phyloP scores from a whole-genome alignment of 345 rosid genomes.

The Microthlaspi erraticum region DNA sequence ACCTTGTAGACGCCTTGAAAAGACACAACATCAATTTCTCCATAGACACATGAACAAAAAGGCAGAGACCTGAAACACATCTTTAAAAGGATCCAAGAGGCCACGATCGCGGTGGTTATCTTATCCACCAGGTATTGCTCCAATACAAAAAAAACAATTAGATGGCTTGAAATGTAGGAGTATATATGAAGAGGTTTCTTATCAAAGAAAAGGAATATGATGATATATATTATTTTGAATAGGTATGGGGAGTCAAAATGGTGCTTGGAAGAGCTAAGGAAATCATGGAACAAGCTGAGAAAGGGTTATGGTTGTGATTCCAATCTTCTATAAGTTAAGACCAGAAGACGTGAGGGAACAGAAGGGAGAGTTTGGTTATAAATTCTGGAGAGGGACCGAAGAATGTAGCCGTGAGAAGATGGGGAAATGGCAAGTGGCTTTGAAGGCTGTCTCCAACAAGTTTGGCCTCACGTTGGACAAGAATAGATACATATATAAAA shows the following conservation, averaged over 20 bases:
- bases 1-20: neutral
- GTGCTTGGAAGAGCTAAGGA: neutral
- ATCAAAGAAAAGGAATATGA: neutral
- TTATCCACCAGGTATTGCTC: conserved; percentile 10
- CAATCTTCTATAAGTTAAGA: conserved; percentile 5
- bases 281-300: neutral
- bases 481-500: neutral
- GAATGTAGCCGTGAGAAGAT: neutral
- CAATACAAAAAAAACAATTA: no score
- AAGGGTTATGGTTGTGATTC: neutral
- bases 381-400: neutral
- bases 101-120: neutral
- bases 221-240: neutral
- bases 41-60: neutral
- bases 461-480: neutral
- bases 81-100: conserved; percentile 6
- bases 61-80: neutral
- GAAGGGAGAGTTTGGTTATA: neutral
- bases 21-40: neutral
- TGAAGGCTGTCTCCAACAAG: neutral
- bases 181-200: no score
- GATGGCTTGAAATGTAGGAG: no score
- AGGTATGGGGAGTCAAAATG: conserved; percentile 1
- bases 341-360: neutral
- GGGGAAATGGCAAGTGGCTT: conserved; percentile 2